Percentiles rank a stretch among this genome's conserved stretches.
Conservation (phyloP, 2,329 filamentous ascomycete species). For the Sclerotinia trifoliorum region DNA sequence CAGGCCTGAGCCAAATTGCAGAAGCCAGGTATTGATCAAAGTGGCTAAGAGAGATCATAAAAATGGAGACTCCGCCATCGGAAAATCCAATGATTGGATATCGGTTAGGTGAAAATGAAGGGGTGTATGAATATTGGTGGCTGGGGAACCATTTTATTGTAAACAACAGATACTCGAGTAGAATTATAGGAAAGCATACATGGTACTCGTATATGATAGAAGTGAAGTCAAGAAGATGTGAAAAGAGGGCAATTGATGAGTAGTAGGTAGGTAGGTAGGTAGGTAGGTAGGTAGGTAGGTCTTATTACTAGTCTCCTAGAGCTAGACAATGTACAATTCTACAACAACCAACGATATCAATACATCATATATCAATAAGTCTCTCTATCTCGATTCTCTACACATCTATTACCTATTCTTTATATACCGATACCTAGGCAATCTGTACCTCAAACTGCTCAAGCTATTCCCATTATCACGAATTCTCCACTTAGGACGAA, state of each 20-base stretch:
- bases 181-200: neutral
- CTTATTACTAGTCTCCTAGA: neutral
- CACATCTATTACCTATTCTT: neutral
- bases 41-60: conserved; percentile 3
- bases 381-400: too few relatives aligned
- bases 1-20: neutral
- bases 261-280: neutral
- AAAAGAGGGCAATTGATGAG: neutral
- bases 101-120: conserved; percentile 5
- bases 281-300: neutral
- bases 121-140: conserved; percentile 9
- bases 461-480: neutral
- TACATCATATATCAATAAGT: neutral
- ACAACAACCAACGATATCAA: too few relatives aligned
- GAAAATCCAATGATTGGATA: conserved; percentile 15
- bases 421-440: too few relatives aligned
- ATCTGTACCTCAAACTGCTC: neutral
- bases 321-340: neutral
- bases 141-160: conserved; percentile 5
- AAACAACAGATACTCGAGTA: neutral
- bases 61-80: conserved; percentile 15
- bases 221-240: too few relatives aligned
- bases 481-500: conserved; percentile 10
- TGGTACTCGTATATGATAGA: neutral
- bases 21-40: neutral